phyloP scores from a whole-genome alignment of 148 eudicot genomes.

The Arctostaphylos glauca region DNA sequence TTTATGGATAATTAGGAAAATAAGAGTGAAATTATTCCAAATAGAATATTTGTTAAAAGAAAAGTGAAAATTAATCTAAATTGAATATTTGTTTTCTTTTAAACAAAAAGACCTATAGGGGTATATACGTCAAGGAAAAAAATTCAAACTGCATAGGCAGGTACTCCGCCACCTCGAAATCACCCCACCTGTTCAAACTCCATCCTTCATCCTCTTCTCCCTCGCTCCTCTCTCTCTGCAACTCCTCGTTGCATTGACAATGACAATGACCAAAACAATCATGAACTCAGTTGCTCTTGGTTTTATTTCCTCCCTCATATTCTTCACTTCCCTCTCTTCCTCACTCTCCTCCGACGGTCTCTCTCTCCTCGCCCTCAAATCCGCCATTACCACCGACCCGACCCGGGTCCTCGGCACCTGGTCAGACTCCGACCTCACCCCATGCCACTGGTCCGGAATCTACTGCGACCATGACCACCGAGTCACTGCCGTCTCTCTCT shows the following conservation, averaged over 20 bases:
- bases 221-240: constrained; percentile 17
- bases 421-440: constrained; percentile 51
- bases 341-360: constrained; percentile 81
- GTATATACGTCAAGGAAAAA: background rate
- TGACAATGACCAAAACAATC: background rate
- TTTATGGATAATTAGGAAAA: too few relatives aligned
- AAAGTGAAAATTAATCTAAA: too few relatives aligned
- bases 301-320: constrained; percentile 19
- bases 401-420: constrained; percentile 47
- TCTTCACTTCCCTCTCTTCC: constrained; percentile 21
- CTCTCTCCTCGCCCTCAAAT: constrained; percentile 75
- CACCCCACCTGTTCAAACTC: constrained; percentile 24
- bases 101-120: background rate
- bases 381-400: constrained; percentile 73
- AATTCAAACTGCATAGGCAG: constrained; percentile 21
- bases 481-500: constrained; percentile 55
- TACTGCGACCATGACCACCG: constrained; percentile 37
- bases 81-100: too few relatives aligned
- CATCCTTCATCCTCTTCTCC: constrained; percentile 6
- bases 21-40: too few relatives aligned
- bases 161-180: constrained; percentile 27
- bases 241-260: constrained; percentile 35
- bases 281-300: constrained; percentile 14
- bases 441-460: constrained; percentile 76
- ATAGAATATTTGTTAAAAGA: too few relatives aligned